Evolutionary conservation across 257 asterid genomes (phyloP).

Genomic region (Salvia rosmarinus): DNA sequence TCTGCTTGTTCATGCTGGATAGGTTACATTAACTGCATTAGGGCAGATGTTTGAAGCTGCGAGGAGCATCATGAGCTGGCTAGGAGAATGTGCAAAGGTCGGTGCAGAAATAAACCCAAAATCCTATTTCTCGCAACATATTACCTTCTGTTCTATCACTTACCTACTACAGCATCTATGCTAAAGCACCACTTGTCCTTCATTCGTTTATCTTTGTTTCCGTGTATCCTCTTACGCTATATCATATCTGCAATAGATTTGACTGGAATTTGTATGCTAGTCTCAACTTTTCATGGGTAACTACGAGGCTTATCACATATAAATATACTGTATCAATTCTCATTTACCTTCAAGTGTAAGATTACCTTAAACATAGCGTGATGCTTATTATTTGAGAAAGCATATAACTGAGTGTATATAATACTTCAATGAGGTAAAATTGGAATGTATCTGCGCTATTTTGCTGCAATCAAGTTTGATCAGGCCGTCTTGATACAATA

Average conservation of each 20-base stretch:
- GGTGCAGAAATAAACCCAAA: conserved; percentile 23
- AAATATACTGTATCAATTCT: not conserved
- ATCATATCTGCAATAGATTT: conserved; percentile 12
- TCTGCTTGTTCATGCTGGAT: conserved; percentile 37
- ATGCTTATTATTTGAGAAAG: not conserved
- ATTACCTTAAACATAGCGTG: not conserved
- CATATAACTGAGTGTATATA: conserved; percentile 17
- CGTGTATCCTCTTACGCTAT: not conserved
- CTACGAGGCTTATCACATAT: not conserved
- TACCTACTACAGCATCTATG: not conserved
- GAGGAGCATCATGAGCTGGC: conserved; percentile 93
- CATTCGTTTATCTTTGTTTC: not conserved
- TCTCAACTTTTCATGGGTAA: not conserved
- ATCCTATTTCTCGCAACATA: not conserved
- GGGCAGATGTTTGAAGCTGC: conserved; percentile 97
- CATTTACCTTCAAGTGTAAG: no score
- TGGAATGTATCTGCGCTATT: conserved; percentile 1
- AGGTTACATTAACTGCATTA: conserved; percentile 90
- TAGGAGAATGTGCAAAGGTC: conserved; percentile 97
- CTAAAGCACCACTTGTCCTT: not conserved
- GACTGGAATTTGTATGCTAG: not conserved
- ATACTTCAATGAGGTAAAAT: conserved; percentile 3
- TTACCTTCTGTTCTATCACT: not conserved
- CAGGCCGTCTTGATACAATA: not conserved
- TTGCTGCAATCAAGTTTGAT: conserved; percentile 5